phyloP scores from a whole-genome alignment of 2,329 filamentous ascomycete genomes.

The Penicillium digitatum region DNA sequence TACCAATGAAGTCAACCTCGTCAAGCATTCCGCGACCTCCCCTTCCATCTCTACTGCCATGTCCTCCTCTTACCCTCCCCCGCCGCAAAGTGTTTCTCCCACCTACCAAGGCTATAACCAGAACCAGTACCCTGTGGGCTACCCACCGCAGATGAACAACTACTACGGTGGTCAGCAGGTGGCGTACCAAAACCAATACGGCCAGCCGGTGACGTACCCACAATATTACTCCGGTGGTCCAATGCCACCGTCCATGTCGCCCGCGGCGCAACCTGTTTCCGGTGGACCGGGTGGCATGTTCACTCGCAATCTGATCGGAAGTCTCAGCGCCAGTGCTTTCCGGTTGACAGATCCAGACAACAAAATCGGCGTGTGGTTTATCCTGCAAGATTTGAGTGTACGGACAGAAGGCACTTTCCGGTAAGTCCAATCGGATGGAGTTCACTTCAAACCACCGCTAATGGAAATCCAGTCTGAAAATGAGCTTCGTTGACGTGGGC shows the following conservation, averaged over 20 bases:
- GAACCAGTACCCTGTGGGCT: conserved; percentile 39
- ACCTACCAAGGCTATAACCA: conserved; percentile 38
- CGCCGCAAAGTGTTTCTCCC: conserved; percentile 38
- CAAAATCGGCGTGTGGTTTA: conserved; percentile 91
- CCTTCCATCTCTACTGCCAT: conserved; percentile 80
- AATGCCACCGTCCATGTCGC: conserved; percentile 37
- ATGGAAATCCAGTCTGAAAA: conserved; percentile 52
- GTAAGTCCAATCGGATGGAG: conserved; percentile 48
- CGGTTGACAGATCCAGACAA: conserved; percentile 73
- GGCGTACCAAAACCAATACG: conserved; percentile 36
- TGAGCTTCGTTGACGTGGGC: conserved; percentile 82
- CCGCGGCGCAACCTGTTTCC: conserved; percentile 31
- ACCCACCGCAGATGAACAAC: conserved; percentile 34
- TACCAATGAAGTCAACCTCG: conserved; percentile 62
- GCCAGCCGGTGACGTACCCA: conserved; percentile 32
- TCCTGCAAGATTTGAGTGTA: conserved; percentile 91
- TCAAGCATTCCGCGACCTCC: conserved; percentile 60
- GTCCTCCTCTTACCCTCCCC: conserved; percentile 67
- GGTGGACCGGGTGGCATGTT: conserved; percentile 74
- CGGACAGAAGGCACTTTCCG: conserved; percentile 87
- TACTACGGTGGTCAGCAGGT: conserved; percentile 37
- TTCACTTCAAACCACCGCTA: not conserved
- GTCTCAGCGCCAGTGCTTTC: conserved; percentile 82
- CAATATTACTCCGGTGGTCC: conserved; percentile 30
- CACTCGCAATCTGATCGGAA: conserved; percentile 90